phyloP scores from a whole-genome alignment of 306 rosid genomes.

The Arachis stenosperma region DNA sequence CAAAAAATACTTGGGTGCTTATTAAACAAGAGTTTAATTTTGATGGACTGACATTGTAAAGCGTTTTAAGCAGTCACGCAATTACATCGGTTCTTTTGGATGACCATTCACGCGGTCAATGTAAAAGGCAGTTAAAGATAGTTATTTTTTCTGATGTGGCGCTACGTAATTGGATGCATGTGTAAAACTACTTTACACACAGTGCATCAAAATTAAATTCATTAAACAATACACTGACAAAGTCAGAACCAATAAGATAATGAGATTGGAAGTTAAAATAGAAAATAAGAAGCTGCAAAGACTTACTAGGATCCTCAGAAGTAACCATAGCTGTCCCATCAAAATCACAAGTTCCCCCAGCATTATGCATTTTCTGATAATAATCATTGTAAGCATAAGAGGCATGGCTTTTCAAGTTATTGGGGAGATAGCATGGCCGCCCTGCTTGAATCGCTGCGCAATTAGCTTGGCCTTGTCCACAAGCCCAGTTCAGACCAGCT shows the following conservation, averaged over 20 bases:
- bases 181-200: too few species aligned
- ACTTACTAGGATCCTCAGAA: slow-evolving; percentile 80
- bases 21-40: neutral
- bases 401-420: slow-evolving; percentile 71
- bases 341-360: slow-evolving; percentile 91
- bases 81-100: too few species aligned
- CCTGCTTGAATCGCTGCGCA: slow-evolving; percentile 80
- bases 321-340: slow-evolving; percentile 72
- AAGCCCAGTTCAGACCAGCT: slow-evolving; percentile 87
- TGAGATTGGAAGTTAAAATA: neutral
- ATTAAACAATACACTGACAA: too few species aligned
- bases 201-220: too few species aligned
- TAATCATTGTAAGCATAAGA: slow-evolving; percentile 82
- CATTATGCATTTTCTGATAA: slow-evolving; percentile 69
- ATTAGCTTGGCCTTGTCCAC: slow-evolving; percentile 86
- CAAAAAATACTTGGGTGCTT: neutral
- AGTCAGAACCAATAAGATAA: neutral
- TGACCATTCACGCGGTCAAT: too few species aligned
- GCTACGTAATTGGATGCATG: too few species aligned
- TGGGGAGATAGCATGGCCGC: slow-evolving; percentile 68
- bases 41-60: too few species aligned
- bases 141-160: too few species aligned
- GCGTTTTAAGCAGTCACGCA: too few species aligned
- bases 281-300: slow-evolving; percentile 22
- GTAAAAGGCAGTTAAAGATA: too few species aligned